These are phyloP conservation scores for Neofusicoccum laricinum DNA, from an alignment of 2,329 filamentous ascomycete genomes.

Conservation along the genomic window DNA sequence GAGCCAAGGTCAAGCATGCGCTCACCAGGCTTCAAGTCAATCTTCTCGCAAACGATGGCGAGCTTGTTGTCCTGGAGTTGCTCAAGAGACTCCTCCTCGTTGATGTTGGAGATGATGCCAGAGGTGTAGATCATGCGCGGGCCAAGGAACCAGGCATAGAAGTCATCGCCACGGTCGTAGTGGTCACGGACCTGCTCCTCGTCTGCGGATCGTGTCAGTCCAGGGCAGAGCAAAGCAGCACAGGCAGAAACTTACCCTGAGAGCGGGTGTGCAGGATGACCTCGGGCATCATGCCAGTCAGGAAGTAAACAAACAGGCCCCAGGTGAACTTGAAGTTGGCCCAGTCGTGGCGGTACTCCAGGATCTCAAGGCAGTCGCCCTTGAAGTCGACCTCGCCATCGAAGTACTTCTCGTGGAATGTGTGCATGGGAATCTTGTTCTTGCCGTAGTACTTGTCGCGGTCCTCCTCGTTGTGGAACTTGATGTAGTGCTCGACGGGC, in stretches of 20 bases:
- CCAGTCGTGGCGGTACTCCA: constrained; percentile 98
- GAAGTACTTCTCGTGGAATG: constrained; percentile 98
- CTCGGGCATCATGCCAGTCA: constrained; percentile 84
- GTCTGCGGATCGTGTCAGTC: constrained; percentile 53
- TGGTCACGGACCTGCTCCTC: constrained; percentile 97
- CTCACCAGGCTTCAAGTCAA: constrained; percentile 77
- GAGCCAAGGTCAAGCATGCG: constrained; percentile 91
- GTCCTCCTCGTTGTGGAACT: constrained; percentile 65
- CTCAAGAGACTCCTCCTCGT: constrained; percentile 85
- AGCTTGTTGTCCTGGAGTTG: constrained; percentile 98
- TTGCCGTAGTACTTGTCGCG: constrained; percentile 68
- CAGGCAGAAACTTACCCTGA: constrained; percentile 60
- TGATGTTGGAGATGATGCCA: constrained; percentile 85
- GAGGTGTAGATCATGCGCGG: constrained; percentile 99
- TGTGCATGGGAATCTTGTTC: constrained; percentile 84
- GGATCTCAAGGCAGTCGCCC: constrained; percentile 79
- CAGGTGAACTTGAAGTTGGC: constrained; percentile 89
- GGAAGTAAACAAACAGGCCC: constrained; percentile 81
- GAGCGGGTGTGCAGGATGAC: constrained; percentile 89
- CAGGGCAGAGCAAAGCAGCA: not conserved
- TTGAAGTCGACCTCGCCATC: constrained; percentile 94
- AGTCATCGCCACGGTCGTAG: constrained; percentile 97
- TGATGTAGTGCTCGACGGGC: constrained; percentile 86
- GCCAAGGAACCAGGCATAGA: constrained; percentile 97
- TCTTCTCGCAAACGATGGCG: constrained; percentile 93